Evolutionary conservation across 1,284 basidiomycete species (phyloP), one percentile per base, ranked within the genome.

Genomic region (Austroboletus niveus): DNA sequence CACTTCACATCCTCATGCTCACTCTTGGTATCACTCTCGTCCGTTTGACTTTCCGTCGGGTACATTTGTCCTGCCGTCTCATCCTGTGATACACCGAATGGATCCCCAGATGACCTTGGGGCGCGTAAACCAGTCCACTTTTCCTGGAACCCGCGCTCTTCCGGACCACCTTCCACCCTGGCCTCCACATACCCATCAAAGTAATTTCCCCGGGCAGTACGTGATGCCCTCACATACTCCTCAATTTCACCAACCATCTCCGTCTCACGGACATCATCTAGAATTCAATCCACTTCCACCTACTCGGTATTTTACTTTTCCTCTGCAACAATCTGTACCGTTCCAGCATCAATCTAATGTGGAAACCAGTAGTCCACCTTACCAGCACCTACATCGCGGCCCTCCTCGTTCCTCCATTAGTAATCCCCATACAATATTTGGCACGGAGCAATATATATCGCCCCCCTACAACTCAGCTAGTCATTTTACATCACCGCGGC

Each of bases 151-250:
- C n/a, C 49, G 47, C 41, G 48, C 53, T 1, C 35, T 40, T 2
- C 47, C 50, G 45, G n/a, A 45, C 10, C 63, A 49, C 5, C 48
- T 56, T 49, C 6, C 46, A 17, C 12, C 52, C 4, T 39, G 61
- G 24, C 53, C 64, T 31, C 60, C 58, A n/a, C 73, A 74, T 56
- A 61, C 61, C 48, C 76, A 72, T 36, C 68, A 63, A 39, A 49
- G 64, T 35, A 64, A 64, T 54, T 78, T 75, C 57, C 63, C 71
- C 30, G 72, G 72, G 47, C 77, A 74, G 66, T 81, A 82, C 69
- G 66, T 72, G 60, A 69, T 77, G 64, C 65, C 77, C 57, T 57
- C 71, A 4, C 76, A 66, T 52, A 71, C 72, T 27, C 63, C 54
- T 67, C 75, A 58, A 56, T 72, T 35, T 72, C 72, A 51, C 61